Base-by-base conservation (phyloP, 305 asterid species). In the Fraxinus angustifolia region DNA sequence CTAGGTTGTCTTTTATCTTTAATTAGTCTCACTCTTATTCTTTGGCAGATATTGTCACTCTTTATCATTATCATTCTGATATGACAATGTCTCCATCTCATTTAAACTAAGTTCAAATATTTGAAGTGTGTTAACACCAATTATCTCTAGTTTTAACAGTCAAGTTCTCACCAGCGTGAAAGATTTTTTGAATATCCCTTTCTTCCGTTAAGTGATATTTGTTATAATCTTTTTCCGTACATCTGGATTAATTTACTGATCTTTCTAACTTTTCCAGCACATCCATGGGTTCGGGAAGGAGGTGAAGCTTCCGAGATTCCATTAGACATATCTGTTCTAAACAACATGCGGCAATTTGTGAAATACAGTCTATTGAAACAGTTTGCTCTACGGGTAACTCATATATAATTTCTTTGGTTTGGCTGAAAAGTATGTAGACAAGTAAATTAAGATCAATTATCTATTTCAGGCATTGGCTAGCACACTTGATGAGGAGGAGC, bases 231-330 rank as follows among this genome's bases (percentile, higher is more conserved):
- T 82, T 62, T 73, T 12, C 30, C 50, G 3, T 73, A 2, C 19
- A 23, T 38, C 12, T 79, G 75, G 80, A 17, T 35, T 73, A 11
- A 73, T 60, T 65, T 36, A 45, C 58, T 86, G 77, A 82, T 80
- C 50, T 34, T 70, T 79, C 42, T 83, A 42, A 78, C 78, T 84
- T 83, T 85, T 89, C 74, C 94, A 94, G 99, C 99, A 35, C 99
- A 96, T 84, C 92, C 94, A 62, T 96, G 99, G 99, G 99, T 96
- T 60, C 90, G 98, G 56, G 99, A 96, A 90, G 99, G 99, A 83
- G 99, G 99, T 42, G 92, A 90, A 87, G 99, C 99, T 33, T 94
- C 98, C 4, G 99, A 96, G 88, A 96, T 96, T 83, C 99, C 99
- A 58, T 89, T 96, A 11, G 99, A 96, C 91, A 96, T 96, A 67